Evolutionary conservation across 352 stramenopile genomes (phyloP), one percentile per base, ranked within the genome.

Genomic region (Globisporangium paroecandrum): DNA sequence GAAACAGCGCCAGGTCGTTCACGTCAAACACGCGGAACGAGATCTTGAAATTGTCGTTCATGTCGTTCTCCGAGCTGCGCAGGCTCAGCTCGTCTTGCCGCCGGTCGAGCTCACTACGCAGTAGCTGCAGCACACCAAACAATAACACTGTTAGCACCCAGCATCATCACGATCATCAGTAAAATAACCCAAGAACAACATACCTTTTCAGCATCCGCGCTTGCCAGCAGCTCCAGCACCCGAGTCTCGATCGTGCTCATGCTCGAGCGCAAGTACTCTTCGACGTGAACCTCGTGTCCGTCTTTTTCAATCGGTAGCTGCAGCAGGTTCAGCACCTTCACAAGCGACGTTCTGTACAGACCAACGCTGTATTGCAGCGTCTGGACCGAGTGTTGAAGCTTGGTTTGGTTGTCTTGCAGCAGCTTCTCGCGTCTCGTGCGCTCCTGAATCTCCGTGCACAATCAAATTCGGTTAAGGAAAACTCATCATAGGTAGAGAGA

Each of bases 1-100:
- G 73, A 60, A 96, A 96, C 3, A 96, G 72, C 51, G 89, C 89
- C 61, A 96, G 46, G 56, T 96, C 89, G 69, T 93, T 91, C 56
- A 89, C 83, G 43, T 77, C 78, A 67, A 96, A 96, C 64, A 81
- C 89, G 12, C 83, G 85, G 66, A 94, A 96, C 15, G 89, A 94
- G 53, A 96, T 96, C 72, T 94, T 96, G 63, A 90, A 93, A 56
- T 77, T 89, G 64, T 89, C 78, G 66, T 69, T 74, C 49, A 76
- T 58, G 55, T 84, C 76, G 49, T 89, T 78, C 66, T 89, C 82
- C 13, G 83, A 83, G 64, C 81, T 77, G 53, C 89, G 75, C 47
- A 89, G 69, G 57, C 75, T 82, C 69, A 91, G 78, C 64, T 89
- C 83, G 24, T 88, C 81, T 46, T 74, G 80, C 58, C 75, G 82